Evolutionary conservation across 768 basidiomycete species (phyloP).

Genomic region (Scleroderma bovista): DNA sequence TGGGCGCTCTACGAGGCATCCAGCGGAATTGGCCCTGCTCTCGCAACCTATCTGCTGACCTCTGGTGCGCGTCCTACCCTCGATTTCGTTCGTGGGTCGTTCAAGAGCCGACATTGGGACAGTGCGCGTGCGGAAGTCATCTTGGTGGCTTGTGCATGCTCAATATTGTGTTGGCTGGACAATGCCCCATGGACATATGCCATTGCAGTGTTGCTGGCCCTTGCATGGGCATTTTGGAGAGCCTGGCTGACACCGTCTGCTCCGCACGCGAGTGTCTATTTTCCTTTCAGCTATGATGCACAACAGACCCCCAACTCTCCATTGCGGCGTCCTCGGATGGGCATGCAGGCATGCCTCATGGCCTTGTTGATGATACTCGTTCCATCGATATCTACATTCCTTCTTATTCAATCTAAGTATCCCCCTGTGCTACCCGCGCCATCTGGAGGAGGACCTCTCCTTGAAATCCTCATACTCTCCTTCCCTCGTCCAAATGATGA

Average conservation of each 20-base stretch:
- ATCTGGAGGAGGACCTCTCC: slow-evolving; percentile 21
- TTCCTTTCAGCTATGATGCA: neutral
- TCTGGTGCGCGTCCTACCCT: slow-evolving; percentile 13
- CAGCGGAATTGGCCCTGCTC: slow-evolving; percentile 33
- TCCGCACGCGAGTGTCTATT: neutral
- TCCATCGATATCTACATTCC: slow-evolving; percentile 3
- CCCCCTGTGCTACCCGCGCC: slow-evolving; percentile 5
- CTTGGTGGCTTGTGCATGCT: slow-evolving; percentile 5
- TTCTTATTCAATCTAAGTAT: slow-evolving; percentile 2
- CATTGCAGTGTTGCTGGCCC: slow-evolving; percentile 21
- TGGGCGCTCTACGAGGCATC: slow-evolving; percentile 35
- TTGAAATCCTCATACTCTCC: slow-evolving; percentile 38
- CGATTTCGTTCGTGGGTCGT: neutral
- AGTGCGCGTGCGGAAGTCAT: slow-evolving; percentile 7
- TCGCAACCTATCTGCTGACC: slow-evolving; percentile 18
- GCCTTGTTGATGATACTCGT: slow-evolving; percentile 9
- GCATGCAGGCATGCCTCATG: slow-evolving; percentile 15
- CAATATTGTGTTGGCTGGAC: slow-evolving; percentile 25
- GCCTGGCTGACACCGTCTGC: neutral
- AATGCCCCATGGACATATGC: slow-evolving; percentile 37
- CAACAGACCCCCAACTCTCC: neutral
- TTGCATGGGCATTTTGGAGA: slow-evolving; percentile 15
- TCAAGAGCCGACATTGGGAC: slow-evolving; percentile 13
- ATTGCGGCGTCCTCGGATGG: slow-evolving; percentile 4
- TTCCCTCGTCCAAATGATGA: slow-evolving; percentile 34